Conservation (phyloP, 176 grass and related monocot genomes). For the Poa annua region DNA sequence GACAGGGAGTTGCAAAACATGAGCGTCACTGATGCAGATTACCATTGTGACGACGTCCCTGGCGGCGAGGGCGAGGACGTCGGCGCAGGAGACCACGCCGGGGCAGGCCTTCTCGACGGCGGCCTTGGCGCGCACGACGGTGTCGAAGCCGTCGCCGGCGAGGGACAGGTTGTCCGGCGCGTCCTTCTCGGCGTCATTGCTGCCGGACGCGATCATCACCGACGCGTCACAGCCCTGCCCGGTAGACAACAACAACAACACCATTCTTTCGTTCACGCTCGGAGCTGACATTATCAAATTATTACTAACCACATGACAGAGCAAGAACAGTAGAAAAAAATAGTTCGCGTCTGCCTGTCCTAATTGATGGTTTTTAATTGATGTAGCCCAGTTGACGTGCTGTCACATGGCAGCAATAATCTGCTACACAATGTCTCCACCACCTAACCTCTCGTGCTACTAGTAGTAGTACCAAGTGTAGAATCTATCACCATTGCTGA, state of each 20-base stretch:
- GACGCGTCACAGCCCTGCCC: conserved; percentile 83
- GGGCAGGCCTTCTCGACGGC: conserved; percentile 68
- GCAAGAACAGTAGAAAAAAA: not conserved
- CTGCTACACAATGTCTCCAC: not conserved
- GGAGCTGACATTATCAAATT: not conserved
- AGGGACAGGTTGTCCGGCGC: conserved; percentile 65
- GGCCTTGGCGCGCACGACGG: conserved; percentile 60
- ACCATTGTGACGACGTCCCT: conserved; percentile 70
- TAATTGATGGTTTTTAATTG: not conserved
- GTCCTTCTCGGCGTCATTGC: conserved; percentile 62
- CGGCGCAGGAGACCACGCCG: conserved; percentile 73
- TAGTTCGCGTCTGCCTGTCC: too few species aligned
- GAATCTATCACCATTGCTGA: not conserved
- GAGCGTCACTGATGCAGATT: not conserved
- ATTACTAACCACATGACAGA: not conserved
- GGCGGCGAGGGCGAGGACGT: conserved; percentile 70
- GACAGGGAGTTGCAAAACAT: not conserved
- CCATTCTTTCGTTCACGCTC: not conserved
- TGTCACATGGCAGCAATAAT: conserved; percentile 48
- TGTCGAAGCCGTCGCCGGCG: conserved; percentile 69
- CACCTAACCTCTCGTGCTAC: conserved; percentile 5
- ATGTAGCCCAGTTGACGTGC: conserved; percentile 30
- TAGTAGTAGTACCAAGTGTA: not conserved
- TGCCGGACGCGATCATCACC: conserved; percentile 51
- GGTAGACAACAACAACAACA: not conserved